phyloP scores from a whole-genome alignment of 352 stramenopile genomes.

The Phytopythium vexans region DNA sequence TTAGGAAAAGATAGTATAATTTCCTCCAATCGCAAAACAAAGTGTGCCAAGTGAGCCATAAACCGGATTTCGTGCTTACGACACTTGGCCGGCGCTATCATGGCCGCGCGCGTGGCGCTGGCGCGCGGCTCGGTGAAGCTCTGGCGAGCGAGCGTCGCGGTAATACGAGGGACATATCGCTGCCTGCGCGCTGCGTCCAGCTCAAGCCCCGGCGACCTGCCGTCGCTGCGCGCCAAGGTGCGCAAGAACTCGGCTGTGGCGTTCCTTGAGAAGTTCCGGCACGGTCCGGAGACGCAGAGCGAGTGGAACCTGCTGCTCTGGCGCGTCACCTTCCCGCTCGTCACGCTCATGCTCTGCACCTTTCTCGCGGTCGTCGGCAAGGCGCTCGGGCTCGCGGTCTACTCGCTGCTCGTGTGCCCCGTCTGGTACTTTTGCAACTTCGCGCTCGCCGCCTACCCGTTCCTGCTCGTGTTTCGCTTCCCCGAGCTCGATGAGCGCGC shows the following conservation, averaged over 20 bases:
- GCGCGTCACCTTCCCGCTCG: conserved; percentile 77
- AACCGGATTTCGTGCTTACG: too few species aligned
- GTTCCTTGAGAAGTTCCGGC: conserved; percentile 71
- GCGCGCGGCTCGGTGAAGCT: too few species aligned
- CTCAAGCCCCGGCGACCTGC: too few species aligned
- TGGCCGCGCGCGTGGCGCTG: too few species aligned
- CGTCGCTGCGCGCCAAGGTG: neutral
- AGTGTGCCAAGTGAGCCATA: too few species aligned
- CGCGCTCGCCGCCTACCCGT: conserved; percentile 65
- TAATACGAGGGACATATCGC: too few species aligned
- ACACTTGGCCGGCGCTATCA: too few species aligned
- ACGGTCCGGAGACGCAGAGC: conserved; percentile 66
- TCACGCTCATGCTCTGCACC: conserved; percentile 75
- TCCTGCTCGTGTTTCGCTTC: conserved; percentile 75
- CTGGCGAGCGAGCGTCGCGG: too few species aligned
- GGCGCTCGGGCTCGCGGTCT: conserved; percentile 50
- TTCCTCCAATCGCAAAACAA: too few species aligned
- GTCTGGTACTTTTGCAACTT: conserved; percentile 83
- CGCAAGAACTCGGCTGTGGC: conserved; percentile 35
- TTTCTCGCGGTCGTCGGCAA: conserved; percentile 58
- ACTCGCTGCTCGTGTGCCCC: conserved; percentile 65
- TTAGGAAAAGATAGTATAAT: too few species aligned
- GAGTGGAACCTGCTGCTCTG: conserved; percentile 82
- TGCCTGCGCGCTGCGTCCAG: too few species aligned
- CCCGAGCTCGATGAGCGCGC: conserved; percentile 25